These are phyloP conservation scores for Aurantiochytrium sp. DNA, from an alignment of 108 stramenopile species.

Conservation along the genomic window DNA sequence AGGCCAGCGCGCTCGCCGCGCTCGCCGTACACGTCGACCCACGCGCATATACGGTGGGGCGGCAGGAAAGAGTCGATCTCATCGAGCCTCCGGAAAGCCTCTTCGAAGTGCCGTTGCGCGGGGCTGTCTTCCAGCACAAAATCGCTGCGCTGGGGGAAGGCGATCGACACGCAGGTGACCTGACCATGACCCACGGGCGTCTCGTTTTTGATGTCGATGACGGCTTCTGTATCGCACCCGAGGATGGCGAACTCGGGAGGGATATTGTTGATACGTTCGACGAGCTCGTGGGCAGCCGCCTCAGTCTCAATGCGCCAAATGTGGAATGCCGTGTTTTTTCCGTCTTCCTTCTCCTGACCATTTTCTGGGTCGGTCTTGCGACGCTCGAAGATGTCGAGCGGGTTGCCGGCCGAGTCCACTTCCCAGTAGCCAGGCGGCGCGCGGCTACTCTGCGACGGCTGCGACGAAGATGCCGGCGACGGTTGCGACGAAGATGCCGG, in stretches of 20 bases:
- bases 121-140: slow-evolving; percentile 75
- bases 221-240: slow-evolving; percentile 96
- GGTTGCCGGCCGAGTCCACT: too few species aligned
- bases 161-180: slow-evolving; percentile 87
- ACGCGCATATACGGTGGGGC: slow-evolving; percentile 38
- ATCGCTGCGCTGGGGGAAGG: slow-evolving; percentile 81
- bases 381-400: too few species aligned
- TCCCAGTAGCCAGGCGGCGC: too few species aligned
- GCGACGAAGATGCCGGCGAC: too few species aligned
- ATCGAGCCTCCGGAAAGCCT: not conserved
- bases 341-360: too few species aligned
- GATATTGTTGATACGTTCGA: not conserved
- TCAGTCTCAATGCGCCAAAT: not conserved
- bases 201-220: slow-evolving; percentile 73
- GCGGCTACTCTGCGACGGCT: too few species aligned
- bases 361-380: too few species aligned
- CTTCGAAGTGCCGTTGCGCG: slow-evolving; percentile 81
- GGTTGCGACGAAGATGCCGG: too few species aligned
- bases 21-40: slow-evolving; percentile 43
- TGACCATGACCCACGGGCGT: slow-evolving; percentile 92
- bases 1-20: slow-evolving; percentile 53
- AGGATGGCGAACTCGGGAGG: not conserved
- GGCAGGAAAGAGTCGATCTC: not conserved
- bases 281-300: not conserved
- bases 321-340: too few species aligned